Evolutionary conservation across 805 yeast species (phyloP).

Genomic region (Candida anglica): DNA sequence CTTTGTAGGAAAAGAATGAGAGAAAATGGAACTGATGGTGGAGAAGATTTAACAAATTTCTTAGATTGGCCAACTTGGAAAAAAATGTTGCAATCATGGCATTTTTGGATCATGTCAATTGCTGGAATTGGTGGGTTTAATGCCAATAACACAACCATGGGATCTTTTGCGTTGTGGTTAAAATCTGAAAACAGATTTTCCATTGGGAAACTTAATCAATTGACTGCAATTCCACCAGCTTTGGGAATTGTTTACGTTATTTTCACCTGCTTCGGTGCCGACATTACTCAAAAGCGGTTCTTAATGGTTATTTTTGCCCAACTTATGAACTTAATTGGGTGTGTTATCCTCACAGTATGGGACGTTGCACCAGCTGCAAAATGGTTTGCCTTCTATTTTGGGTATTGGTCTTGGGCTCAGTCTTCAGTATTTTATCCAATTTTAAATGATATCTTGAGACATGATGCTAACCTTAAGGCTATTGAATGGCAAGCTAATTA

Average conservation of each 20-base stretch:
- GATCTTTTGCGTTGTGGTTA: constrained; percentile 30
- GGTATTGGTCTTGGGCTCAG: constrained; percentile 18
- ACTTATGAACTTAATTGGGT: constrained; percentile 15
- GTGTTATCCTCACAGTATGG: constrained; percentile 16
- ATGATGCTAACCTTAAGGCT: constrained; percentile 16
- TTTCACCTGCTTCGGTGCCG: constrained; percentile 47
- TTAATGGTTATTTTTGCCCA: constrained; percentile 14
- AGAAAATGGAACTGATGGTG: constrained; percentile 15
- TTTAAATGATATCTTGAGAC: constrained; percentile 15
- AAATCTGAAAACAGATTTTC: constrained; percentile 31
- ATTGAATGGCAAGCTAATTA: constrained; percentile 16
- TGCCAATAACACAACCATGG: constrained; percentile 25
- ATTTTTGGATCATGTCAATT: constrained; percentile 22
- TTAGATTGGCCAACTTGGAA: constrained; percentile 23
- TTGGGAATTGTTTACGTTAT: constrained; percentile 51
- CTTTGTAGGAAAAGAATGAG: constrained; percentile 39
- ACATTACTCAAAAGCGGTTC: constrained; percentile 31
- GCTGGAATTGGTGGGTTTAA: constrained; percentile 25
- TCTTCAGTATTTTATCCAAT: constrained; percentile 16
- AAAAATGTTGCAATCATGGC: constrained; percentile 26
- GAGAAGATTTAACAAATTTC: constrained; percentile 14
- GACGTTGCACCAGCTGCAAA: constrained; percentile 15
- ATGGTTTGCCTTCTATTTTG: constrained; percentile 15
- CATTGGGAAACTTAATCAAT: constrained; percentile 43
- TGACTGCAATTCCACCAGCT: constrained; percentile 55